These are phyloP conservation scores for Luffa aegyptiaca DNA, from an alignment of 306 rosid species.

Conservation along the genomic window DNA sequence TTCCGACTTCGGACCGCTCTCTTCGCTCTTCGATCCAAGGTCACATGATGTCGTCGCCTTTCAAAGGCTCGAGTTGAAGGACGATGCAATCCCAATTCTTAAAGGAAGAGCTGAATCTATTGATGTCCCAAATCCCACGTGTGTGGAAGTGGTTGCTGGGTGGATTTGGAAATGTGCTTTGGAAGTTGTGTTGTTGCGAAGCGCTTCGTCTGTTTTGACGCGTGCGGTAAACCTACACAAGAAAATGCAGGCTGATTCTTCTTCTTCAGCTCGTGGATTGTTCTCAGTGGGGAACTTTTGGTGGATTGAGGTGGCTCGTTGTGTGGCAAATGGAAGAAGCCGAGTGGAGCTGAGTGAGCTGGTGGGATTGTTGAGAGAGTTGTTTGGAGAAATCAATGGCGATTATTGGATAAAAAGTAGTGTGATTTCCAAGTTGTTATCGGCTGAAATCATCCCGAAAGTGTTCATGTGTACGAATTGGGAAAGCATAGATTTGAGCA, in stretches of 20 bases:
- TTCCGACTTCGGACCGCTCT: neutral
- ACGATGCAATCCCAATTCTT: neutral
- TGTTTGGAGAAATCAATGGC: neutral
- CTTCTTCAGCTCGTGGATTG: neutral
- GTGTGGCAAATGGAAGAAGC: neutral
- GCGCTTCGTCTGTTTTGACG: neutral
- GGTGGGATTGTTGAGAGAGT: neutral
- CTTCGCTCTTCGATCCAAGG: neutral
- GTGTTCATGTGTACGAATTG: neutral
- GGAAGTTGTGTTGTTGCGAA: neutral
- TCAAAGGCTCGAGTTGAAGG: constrained; percentile 11
- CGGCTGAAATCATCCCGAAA: neutral
- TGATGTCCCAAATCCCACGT: constrained; percentile 5
- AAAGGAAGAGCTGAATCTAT: neutral
- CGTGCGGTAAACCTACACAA: neutral
- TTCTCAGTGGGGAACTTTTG: neutral
- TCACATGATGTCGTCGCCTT: neutral
- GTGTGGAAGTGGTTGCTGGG: constrained; percentile 12
- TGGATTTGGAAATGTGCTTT: constrained; percentile 12
- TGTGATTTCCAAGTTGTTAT: neutral
- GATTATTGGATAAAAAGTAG: neutral
- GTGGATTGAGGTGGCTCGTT: neutral
- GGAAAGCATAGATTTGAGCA: neutral
- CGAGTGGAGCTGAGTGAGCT: neutral
- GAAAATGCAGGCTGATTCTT: neutral